These are phyloP conservation scores for Crucihimalaya himalaica DNA, from an alignment of 345 rosid species.

Conservation along the genomic window DNA sequence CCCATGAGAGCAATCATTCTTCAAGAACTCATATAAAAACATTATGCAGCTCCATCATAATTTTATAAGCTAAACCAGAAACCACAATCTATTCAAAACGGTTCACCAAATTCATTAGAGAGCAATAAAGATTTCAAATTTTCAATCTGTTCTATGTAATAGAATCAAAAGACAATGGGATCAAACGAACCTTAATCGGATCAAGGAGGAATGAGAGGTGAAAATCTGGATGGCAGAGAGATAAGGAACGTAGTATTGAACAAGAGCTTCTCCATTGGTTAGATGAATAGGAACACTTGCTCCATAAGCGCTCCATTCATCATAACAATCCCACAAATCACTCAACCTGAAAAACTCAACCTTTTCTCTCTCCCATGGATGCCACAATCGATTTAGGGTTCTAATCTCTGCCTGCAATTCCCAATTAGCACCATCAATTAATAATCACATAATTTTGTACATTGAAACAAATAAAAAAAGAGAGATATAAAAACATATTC, in stretches of 20 bases:
- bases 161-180: neutral
- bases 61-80: neutral
- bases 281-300: slow-evolving; percentile 85
- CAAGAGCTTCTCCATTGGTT: slow-evolving; percentile 56
- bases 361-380: slow-evolving; percentile 85
- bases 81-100: neutral
- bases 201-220: slow-evolving; percentile 68
- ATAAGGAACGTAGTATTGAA: slow-evolving; percentile 96
- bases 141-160: neutral
- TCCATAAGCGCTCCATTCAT: slow-evolving; percentile 99
- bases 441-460: neutral
- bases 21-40: neutral
- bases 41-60: neutral
- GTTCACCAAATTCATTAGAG: neutral
- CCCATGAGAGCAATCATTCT: neutral
- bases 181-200: slow-evolving; percentile 65
- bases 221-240: slow-evolving; percentile 94
- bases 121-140: neutral
- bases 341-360: slow-evolving; percentile 81
- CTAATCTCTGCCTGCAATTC: slow-evolving; percentile 68
- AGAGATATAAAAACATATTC: neutral
- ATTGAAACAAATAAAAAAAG: neutral
- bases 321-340: slow-evolving; percentile 89
- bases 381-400: slow-evolving; percentile 82
- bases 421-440: slow-evolving; percentile 5